Evolutionary conservation across 2,329 filamentous ascomycete genomes (phyloP), one percentile per base, ranked within the genome.

Genomic region (Hysterium pulicare): DNA sequence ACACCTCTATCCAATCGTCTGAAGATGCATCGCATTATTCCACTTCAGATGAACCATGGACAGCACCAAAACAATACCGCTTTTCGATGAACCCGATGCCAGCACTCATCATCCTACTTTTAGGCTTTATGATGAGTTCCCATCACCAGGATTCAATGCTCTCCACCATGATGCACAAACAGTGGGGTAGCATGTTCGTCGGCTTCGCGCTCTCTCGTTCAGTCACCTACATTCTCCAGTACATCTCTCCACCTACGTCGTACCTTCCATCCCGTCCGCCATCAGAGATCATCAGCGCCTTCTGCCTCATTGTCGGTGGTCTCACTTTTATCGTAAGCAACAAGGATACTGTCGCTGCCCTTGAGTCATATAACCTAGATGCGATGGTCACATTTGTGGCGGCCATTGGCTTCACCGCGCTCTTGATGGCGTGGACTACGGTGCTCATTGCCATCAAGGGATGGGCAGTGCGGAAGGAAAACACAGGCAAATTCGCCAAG

Each of bases 331-430:
- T 96, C 87, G 77, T 87, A 47, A 95, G 89, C 49, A 86, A 86
- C 48, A 79, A 80, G 42, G 89, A 94, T 59, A 86, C 86, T 0
- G 79, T 96, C 20, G 65, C 75, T 8, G 81, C 82, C n/a, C 87
- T 95, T 72, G 83, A 90, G 46, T 76, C 78, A 43, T 84, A 90
- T 59, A 69, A 83, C 3, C 71, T 95, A 13, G 87, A 95, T 59
- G 87, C 87, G 49, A 96, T 95, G 90, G 93, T 95, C 67, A 81
- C 89, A 47, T 95, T 95, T 68, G 95, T 89, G 0, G 79, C 95
- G 24, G 86, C 83, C 8, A 86, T 94, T 79, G 91, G 90, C 2
- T 63, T 94, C 5, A 87, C 89, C 1, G 85, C 84, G 2, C 74
- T 95, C 38, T 67, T 95, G 39, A 91, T 96, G 86, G 83, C 90